phyloP scores from a whole-genome alignment of 805 yeast genomes.

The Starmerella asiatica region DNA sequence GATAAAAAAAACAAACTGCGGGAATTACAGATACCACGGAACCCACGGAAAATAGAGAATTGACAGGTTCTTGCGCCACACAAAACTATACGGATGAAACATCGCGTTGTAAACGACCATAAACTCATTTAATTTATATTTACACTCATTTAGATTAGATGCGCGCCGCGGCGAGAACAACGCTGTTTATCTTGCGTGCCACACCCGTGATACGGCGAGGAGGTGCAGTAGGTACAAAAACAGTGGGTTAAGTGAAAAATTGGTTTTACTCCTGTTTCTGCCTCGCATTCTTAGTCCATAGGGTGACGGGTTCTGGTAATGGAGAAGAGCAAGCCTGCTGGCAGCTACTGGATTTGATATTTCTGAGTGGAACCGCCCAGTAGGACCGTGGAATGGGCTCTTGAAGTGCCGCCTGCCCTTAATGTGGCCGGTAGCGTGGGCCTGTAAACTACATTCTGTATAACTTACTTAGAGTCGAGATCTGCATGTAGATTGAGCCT shows the following conservation, averaged over 20 bases:
- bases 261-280: conserved; percentile 30
- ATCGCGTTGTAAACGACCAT: neutral
- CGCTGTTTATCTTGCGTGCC: too few species aligned
- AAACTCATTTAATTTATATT: too few species aligned
- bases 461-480: too few species aligned
- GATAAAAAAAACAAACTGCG: too few species aligned
- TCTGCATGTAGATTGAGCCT: too few species aligned
- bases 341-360: conserved; percentile 19
- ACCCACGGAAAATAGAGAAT: neutral
- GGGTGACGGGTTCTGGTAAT: conserved; percentile 25
- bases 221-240: too few species aligned
- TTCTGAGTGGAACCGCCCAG: conserved; percentile 8
- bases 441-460: conserved; percentile 17
- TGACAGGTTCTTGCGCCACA: neutral
- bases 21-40: neutral
- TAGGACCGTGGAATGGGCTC: conserved; percentile 21
- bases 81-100: neutral
- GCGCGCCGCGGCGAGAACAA: too few species aligned
- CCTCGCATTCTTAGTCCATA: conserved; percentile 23
- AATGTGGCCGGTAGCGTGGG: conserved; percentile 15
- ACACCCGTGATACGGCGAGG: too few species aligned
- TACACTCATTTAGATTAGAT: too few species aligned
- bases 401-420: conserved; percentile 11
- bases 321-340: conserved; percentile 25
- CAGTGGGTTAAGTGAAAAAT: neutral